Evolutionary conservation across 306 rosid species (phyloP), one percentile per base, ranked within the genome.

Genomic region (Ammopiptanthus mongolicus): DNA sequence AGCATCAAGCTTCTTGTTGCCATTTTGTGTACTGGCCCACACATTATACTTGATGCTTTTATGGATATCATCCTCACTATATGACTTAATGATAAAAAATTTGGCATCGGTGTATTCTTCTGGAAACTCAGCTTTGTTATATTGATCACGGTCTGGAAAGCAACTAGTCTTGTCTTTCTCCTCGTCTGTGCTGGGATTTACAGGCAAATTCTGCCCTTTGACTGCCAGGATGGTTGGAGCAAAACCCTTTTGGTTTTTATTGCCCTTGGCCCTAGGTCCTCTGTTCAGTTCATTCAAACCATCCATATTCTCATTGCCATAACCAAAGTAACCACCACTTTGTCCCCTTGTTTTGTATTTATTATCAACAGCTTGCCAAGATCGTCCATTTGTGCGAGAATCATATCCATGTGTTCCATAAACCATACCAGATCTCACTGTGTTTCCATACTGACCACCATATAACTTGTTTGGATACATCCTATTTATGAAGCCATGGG

Each of bases 1-100:
- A 58, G 93, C 90, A 81, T 95, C 92, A 57, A 95, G 99, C 83
- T 95, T 95, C 88, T 95, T 92, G 88, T 95, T 95, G 10, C 99
- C 99, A 78, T 87, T 92, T 55, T 91, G 99, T 1, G 99, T 95
- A 46, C 99, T 95, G 15, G 99, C 99, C 99, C 99, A 95, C 19
- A 95, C 99, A 78, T 78, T 89, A 70, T 95, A 95, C 83, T 95
- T 95, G 31, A 95, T 95, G 80, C 99, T 95, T 74, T 95, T 95
- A 52, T 95, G 99, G 18, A 95, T 92, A 82, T 95, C 99, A 77
- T 95, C 99, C 78, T 95, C 99, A 8, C 99, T 95, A 37, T 95
- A 95, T 3, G 99, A 95, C 84, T 95, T 95, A 0, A 95, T 95
- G 74, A 95, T 80, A 51, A 92, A 95, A 69, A 87, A 79, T 57